Percentiles rank a stretch among this genome's conserved stretches.
phyloP scores from a whole-genome alignment of 768 basidiomycete genomes.

The Rhodotorula sphaerocarpa region DNA sequence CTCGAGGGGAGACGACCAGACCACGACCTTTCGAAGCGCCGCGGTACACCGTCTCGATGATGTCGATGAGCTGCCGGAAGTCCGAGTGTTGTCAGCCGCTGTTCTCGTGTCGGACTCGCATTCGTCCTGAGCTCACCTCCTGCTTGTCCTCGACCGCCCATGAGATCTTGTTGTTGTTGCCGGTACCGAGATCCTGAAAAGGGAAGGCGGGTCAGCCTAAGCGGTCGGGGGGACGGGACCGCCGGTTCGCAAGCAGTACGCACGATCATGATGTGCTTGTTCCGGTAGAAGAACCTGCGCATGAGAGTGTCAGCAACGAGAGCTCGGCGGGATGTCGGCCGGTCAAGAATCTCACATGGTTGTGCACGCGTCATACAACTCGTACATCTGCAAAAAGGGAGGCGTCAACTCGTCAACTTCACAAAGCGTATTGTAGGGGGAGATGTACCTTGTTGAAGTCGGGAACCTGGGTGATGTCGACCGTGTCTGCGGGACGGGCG shows the following conservation, averaged over 20 bases:
- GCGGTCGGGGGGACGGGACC: no score
- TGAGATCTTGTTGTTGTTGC: conserved; percentile 55
- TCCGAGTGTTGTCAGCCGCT: not conserved
- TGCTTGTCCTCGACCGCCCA: conserved; percentile 99
- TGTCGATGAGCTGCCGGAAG: conserved; percentile 76
- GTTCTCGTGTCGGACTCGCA: not conserved
- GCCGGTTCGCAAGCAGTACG: conserved; percentile 53
- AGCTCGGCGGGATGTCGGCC: accelerated
- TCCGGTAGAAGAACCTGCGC: conserved; percentile 44
- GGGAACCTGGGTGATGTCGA: conserved; percentile 91
- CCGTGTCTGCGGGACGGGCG: conserved; percentile 38
- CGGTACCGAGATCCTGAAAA: conserved; percentile 1
- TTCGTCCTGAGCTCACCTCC: conserved; percentile 53
- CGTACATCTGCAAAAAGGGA: conserved; percentile 69
- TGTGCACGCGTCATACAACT: conserved; percentile 92
- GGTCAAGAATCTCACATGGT: conserved; percentile 22
- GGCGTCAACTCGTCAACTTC: no score
- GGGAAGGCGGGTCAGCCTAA: not conserved
- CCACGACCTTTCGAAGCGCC: conserved; percentile 96
- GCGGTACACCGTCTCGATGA: conserved; percentile 95
- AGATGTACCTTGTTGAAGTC: conserved; percentile 99
- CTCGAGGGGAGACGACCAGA: conserved; percentile 56
- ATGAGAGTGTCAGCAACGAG: not conserved
- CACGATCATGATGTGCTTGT: conserved; percentile 92
- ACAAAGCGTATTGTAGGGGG: no score